Evolutionary conservation across 1,284 basidiomycete genomes (phyloP), one percentile per base, ranked within the genome.

Genomic region (Boletus subluridellus): DNA sequence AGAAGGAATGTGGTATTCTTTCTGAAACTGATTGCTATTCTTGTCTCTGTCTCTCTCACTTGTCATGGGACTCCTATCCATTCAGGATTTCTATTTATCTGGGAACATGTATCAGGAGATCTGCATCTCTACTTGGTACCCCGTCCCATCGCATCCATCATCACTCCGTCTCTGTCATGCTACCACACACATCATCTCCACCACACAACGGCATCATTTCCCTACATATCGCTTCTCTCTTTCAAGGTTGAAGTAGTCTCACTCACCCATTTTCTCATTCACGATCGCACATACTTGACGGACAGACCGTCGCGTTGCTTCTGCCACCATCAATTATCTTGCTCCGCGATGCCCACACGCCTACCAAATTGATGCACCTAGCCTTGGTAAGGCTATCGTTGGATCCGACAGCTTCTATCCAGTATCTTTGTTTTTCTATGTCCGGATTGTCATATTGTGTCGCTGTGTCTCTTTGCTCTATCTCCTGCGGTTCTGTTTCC

Each of bases 61-160:
- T 60, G 60, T 65, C 59, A 63, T 57, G 69, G 71, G 71, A 71
- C 66, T 69, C 55, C 58, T 61, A 59, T 64, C 64, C 63, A 59
- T 54, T 58, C 60, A 62, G 68, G 68, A 72, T 61, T 67, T 69
- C 57, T 73, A 72, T 69, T 73, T 73, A 69, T 70, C 71, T 53
- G 69, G 61, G 66, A 59, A 55, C 44, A 61, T 72, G 69, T 68
- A 73, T 63, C 61, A 60, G 66, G 62, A 64, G 68, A 64, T 45
- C 15, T 59, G 46, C 52, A 51, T 62, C 67, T 69, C 65, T 58
- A 38, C 42, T 55, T 53, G 63, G 69, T 65, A 68, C 66, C 65
- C 59, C 52, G 52, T 52, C 62, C 60, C 66, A 55, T 64, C 54
- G 58, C 68, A 70, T 68, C 63, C 58, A 59, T 63, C 51, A 60